Evolutionary conservation across 2,329 filamentous ascomycete genomes (phyloP), one percentile per base, ranked within the genome.

Genomic region (Annulohypoxylon truncatum): DNA sequence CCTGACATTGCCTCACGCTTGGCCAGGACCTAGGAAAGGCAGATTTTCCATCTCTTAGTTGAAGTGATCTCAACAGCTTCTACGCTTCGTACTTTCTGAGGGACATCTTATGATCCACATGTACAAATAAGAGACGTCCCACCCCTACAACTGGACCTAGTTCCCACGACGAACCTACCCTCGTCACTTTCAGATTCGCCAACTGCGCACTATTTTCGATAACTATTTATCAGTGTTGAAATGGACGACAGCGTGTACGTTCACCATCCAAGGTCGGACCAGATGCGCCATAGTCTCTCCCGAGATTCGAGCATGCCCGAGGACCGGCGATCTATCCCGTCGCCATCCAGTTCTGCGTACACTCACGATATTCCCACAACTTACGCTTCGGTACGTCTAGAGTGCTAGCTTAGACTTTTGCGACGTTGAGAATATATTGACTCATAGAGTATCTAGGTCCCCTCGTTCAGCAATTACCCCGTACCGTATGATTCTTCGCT

Each of bases 401-500:
- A 67, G 33, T 8, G n/a, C 42, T 42, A 48, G 24, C 50, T 26
- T 26, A 24, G 24, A 54, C 28, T 47, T 18, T 20, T 44, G 31
- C 46, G 28, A 52, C 12, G 20, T 64, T 42, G 55, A 42, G 33
- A 24, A 51, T 50, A 46, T 35, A 38, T 29, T 61, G n/a, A 46
- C 66, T 70, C 31, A 73, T 71, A 66, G 26, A 35, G 22, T 31
- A 72, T 71, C 50, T 70, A 78, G 71, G 74, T 79, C n/a, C 76
- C 78, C 40, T 76, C 77, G 13, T 81, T 80, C 73, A 78, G 76
- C 74, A 74, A 77, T 55, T 78, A 79, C 50, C 72, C 79, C 12
- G 71, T 72, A 56, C 73, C 73, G 66, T 81, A 79, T 76, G 83
- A 85, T 67, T 74, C 80, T 35, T 79, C 77, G 46, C 77, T 86